These are phyloP conservation scores for Neonectria coccinea DNA, from an alignment of 2,329 filamentous ascomycete species.

Conservation along the genomic window DNA sequence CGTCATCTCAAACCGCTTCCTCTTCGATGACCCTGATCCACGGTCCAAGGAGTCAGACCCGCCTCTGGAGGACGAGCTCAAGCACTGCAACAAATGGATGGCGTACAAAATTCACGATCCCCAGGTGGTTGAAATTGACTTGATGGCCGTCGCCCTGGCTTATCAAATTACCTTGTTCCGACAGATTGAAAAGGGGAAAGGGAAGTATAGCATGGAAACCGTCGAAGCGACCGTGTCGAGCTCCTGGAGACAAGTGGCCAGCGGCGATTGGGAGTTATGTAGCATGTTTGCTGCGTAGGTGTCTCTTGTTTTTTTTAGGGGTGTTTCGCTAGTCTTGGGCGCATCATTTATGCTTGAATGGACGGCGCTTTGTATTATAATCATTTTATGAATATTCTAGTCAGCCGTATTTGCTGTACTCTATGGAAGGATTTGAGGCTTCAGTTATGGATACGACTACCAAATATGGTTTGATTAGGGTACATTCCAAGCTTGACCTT, in stretches of 20 bases:
- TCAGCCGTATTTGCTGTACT: background rate
- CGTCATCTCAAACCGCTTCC: conserved; percentile 45
- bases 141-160: conserved; percentile 45
- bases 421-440: background rate
- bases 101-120: conserved; percentile 47
- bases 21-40: conserved; percentile 42
- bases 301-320: background rate
- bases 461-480: conserved; percentile 4
- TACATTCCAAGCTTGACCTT: background rate
- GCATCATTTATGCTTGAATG: background rate
- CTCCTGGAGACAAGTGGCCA: conserved; percentile 45
- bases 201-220: conserved; percentile 40
- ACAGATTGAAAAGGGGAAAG: conserved; percentile 40
- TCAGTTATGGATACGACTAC: background rate
- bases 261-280: conserved; percentile 45
- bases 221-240: conserved; percentile 44
- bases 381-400: background rate
- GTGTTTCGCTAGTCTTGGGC: background rate
- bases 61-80: conserved; percentile 43
- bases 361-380: background rate
- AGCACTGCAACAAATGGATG: conserved; percentile 46
- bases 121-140: conserved; percentile 44
- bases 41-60: conserved; percentile 44
- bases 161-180: conserved; percentile 44
- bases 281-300: conserved; percentile 44